Evolutionary conservation across 371 early-diverging fungal genomes (phyloP), one percentile per base, ranked within the genome.

Genomic region (Apophysomyces trapeziformis): DNA sequence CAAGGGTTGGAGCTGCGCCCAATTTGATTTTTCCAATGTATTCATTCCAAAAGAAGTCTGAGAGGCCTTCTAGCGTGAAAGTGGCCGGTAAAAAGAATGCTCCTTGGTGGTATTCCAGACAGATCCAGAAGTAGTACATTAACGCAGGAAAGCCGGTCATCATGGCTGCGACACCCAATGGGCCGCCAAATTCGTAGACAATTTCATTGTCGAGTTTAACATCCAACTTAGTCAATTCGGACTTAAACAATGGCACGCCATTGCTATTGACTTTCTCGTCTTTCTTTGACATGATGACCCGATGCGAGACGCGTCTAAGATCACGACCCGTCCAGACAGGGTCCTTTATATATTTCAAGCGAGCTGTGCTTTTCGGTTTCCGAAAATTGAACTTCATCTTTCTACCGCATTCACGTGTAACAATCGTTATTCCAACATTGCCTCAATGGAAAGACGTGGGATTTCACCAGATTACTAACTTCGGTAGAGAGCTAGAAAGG

Each of bases 111-210:
- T 80, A 85, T 69, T 89, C 87, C 39, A 92, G 79, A 63, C 87
- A 90, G 41, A 86, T 79, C 83, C 87, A 90, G 61, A 90, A 85
- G 71, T 92, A 92, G 66, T 84, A 89, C 92, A 92, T 90, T 35
- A 90, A 75, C 54, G 78, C 65, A 47, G 92, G 90, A 68, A 92
- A 90, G 8, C 87, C 86, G 21, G 87, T 26, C 83, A 92, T 90
- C 89, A 92, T 90, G 26, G 84, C 86, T 7, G 79, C 68, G 5
- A 85, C 87, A 37, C 92, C 91, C 41, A 80, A 43, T 16, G 91
- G 89, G 13, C 92, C 92, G 70, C 91, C 91, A 67, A 92, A 92
- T 71, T 92, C 90, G 64, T 85, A 83, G 44, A 88, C 82, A 50
- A 90, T 77, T 71, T 85, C 85, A 58, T 78, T 82, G 72, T 90